Evolutionary conservation across 2,329 filamentous ascomycete species (phyloP).

Genomic region (Juglanconis sp.): DNA sequence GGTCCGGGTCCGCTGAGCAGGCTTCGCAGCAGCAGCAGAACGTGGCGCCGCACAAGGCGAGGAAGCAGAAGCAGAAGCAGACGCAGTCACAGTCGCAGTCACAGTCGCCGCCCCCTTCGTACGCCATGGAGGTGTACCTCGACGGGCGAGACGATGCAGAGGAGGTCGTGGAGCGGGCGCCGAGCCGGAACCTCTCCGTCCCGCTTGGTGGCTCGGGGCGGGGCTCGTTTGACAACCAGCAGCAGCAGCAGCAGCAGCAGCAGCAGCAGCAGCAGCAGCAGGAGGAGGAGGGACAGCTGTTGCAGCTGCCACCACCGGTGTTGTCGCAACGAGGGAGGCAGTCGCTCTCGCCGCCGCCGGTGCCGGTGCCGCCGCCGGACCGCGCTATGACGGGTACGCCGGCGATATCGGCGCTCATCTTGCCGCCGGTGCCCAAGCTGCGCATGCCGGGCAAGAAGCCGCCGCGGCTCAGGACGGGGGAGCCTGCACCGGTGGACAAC

Average conservation of each 20-base stretch:
- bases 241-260: neutral
- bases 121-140: constrained; percentile 1
- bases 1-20: neutral
- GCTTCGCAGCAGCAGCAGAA: neutral
- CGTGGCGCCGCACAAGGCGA: neutral
- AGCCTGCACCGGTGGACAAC: constrained; percentile 24
- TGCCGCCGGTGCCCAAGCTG: constrained; percentile 38
- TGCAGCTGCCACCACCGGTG: neutral
- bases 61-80: neutral
- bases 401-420: constrained; percentile 31
- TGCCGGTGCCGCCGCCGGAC: constrained; percentile 25
- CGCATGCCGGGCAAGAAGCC: constrained; percentile 39
- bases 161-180: neutral
- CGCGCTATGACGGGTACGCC: constrained; percentile 16
- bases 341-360: constrained; percentile 18
- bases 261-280: neutral
- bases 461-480: constrained; percentile 31
- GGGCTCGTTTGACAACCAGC: neutral
- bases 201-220: neutral
- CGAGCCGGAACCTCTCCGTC: neutral
- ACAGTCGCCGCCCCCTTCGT: neutral
- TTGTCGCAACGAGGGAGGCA: constrained; percentile 2
- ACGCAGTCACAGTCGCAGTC: neutral
- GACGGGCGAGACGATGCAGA: neutral
- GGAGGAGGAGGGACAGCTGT: neutral